Base-by-base conservation (phyloP, 2,329 filamentous ascomycete genomes). In the Aureobasidium sp. region DNA sequence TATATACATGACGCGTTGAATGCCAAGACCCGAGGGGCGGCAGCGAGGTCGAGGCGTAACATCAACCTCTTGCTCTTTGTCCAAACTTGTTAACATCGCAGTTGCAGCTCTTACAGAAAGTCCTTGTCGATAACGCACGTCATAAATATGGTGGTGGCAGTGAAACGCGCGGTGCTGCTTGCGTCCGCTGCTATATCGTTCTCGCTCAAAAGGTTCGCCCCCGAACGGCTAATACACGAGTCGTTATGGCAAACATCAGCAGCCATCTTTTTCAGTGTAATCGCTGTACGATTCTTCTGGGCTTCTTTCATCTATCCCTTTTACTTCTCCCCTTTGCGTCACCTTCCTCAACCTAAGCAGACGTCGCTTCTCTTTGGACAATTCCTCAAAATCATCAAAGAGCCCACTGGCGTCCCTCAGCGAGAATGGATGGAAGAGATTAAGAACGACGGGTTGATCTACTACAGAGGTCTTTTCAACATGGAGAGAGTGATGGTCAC, bases 391-490 rank as follows among this genome's bases (percentile, higher is more conserved):
- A 67, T 74, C 58, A 71, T 76, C 59, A 62, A 68, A 51, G 68
- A 71, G 29, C 73, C 75, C 2, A 67, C 70, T 5, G 74, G 75
- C 8, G 16, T 32, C 2, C 57, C 57, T 13, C 57, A 59, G 2
- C 25, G 44, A 30, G 34, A 51, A 34, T 62, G 61, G 61, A 57
- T 62, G 37, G 41, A 45, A 36, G 39, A 48, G 5, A 54, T 62
- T 27, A n/a, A 42, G 14, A 62, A 62, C 25, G 53, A 62, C 8
- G 76, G 75, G 25, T 61, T 79, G 29, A 73, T 78, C 34, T 67
- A 72, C 32, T 75, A 72, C 21, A 68, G 72, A 11, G 70, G 73
- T 57, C 71, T 76, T 60, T 73, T 77, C 61, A 68, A 77, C 60
- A 61, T 61, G 5, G 72, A 75, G 42, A 68, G 72, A 36, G 65